These are phyloP conservation scores for Blastocladiella emersonii DNA, from an alignment of 371 early-diverging fungal species.

Conservation along the genomic window DNA sequence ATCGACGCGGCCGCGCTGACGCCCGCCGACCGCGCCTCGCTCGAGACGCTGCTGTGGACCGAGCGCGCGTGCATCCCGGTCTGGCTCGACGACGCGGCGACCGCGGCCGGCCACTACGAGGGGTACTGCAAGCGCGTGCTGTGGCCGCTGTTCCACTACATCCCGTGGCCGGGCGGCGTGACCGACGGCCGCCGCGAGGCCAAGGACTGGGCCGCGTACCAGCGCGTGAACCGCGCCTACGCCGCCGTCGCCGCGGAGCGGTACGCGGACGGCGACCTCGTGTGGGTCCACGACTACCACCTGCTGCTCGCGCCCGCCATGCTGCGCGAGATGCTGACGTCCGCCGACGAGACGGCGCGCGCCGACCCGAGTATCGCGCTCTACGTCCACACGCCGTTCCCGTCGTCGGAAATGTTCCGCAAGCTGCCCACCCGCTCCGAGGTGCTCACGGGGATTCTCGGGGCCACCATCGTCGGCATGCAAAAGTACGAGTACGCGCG, in stretches of 20 bases:
- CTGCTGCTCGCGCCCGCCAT: constrained; percentile 84
- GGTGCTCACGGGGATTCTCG: constrained; percentile 80
- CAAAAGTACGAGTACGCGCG: constrained; percentile 88
- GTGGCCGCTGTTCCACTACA: constrained; percentile 97
- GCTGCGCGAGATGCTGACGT: constrained; percentile 38
- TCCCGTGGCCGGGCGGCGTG: constrained; percentile 68
- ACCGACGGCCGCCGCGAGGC: constrained; percentile 40
- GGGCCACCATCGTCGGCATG: constrained; percentile 59
- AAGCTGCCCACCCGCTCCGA: constrained; percentile 80
- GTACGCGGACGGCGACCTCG: constrained; percentile 71
- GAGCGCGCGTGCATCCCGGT: constrained; percentile 58
- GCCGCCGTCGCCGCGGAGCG: constrained; percentile 56
- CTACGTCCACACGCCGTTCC: constrained; percentile 96
- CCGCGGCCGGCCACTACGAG: constrained; percentile 65
- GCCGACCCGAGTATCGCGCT: constrained; percentile 65
- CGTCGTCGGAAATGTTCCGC: constrained; percentile 82
- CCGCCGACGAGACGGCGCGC: too few species aligned
- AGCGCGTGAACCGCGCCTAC: constrained; percentile 70
- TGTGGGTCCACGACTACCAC: constrained; percentile 98
- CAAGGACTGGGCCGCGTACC: constrained; percentile 76
- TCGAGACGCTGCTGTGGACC: constrained; percentile 38
- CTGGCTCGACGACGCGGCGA: constrained; percentile 54
- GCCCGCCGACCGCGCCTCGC: constrained; percentile 30
- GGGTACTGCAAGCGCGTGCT: constrained; percentile 72
- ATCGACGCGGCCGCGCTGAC: constrained; percentile 15